Conservation (phyloP, 2,329 filamentous ascomycete genomes). For the Passalora sequoiae region DNA sequence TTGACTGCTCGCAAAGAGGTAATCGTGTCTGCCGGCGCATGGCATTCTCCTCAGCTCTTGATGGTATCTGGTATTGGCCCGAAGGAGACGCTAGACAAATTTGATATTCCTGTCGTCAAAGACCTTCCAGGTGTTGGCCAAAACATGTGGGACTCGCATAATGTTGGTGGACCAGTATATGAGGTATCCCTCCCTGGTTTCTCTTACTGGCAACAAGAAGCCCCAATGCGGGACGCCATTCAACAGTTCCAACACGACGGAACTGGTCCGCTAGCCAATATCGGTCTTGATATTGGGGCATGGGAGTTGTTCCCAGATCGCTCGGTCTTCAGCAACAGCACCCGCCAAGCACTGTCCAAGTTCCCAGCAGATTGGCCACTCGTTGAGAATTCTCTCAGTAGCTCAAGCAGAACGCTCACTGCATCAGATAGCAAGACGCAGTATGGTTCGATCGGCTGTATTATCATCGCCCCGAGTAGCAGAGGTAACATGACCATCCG, state of each 20-base stretch:
- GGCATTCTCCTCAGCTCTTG: slow-evolving; percentile 31
- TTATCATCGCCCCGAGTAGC: slow-evolving; percentile 33
- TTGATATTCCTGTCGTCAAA: slow-evolving; percentile 42
- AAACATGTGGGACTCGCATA: slow-evolving; percentile 44
- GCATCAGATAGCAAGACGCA: slow-evolving; percentile 28
- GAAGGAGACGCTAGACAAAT: slow-evolving; percentile 37
- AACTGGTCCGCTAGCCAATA: slow-evolving; percentile 23
- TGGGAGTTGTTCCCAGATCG: slow-evolving; percentile 19
- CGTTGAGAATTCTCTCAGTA: slow-evolving; percentile 24
- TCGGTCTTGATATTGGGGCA: slow-evolving; percentile 15
- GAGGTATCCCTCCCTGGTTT: slow-evolving; percentile 14
- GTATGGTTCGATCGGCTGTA: slow-evolving; percentile 32
- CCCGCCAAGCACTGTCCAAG: slow-evolving; percentile 4
- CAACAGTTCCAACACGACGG: slow-evolving; percentile 15
- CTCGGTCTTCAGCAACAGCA: slow-evolving; percentile 11
- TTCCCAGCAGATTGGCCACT: slow-evolving; percentile 36
- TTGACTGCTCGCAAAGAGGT: slow-evolving; percentile 32
- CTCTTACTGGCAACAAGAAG: slow-evolving; percentile 9
- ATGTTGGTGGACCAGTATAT: slow-evolving; percentile 12
- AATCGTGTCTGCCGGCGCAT: slow-evolving; percentile 30
- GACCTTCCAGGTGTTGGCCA: slow-evolving; percentile 50
- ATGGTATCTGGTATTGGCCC: slow-evolving; percentile 31
- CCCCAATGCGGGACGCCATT: slow-evolving; percentile 9
- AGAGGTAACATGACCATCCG: slow-evolving; percentile 35
- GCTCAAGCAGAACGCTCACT: slow-evolving; percentile 10